phyloP scores from a whole-genome alignment of 2,329 filamentous ascomycete species.

The Alternaria infectoria region DNA sequence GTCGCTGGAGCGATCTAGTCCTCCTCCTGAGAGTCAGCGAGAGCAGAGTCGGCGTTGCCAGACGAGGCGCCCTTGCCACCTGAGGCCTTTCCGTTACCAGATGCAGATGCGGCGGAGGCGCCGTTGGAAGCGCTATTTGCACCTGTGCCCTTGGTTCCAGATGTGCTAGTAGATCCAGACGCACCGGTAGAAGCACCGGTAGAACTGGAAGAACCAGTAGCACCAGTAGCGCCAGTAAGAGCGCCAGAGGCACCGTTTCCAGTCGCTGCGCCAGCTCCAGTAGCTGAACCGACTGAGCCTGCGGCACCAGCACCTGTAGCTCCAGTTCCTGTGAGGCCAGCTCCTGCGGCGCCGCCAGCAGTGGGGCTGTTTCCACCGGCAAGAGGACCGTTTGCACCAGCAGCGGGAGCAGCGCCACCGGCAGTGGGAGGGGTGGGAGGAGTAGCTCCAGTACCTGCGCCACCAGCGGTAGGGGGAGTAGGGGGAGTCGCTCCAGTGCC shows the following conservation, averaged over 20 bases:
- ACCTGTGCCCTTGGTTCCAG: neutral
- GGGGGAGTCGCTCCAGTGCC: neutral
- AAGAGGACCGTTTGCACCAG: neutral
- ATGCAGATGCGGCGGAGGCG: neutral
- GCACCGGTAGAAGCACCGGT: neutral
- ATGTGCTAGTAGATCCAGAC: neutral
- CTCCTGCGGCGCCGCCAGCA: neutral
- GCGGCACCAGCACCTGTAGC: neutral
- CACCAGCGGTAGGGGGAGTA: neutral
- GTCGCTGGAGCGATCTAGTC: slow-evolving; percentile 4
- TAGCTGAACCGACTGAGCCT: neutral
- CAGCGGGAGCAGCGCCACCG: neutral
- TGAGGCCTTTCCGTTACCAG: neutral
- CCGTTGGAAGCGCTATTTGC: neutral
- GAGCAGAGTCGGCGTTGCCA: slow-evolving; percentile 15
- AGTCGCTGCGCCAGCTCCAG: neutral
- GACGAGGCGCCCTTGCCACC: slow-evolving; percentile 2
- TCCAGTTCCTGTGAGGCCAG: neutral
- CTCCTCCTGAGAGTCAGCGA: slow-evolving; percentile 23
- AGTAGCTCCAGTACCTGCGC: neutral
- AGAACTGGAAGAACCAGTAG: neutral
- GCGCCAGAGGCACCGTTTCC: neutral
- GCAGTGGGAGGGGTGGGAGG: neutral
- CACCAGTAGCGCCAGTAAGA: neutral
- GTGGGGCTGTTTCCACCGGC: neutral